Evolutionary conservation across 2,329 filamentous ascomycete genomes (phyloP).

Genomic region (Colletotrichum magnum): DNA sequence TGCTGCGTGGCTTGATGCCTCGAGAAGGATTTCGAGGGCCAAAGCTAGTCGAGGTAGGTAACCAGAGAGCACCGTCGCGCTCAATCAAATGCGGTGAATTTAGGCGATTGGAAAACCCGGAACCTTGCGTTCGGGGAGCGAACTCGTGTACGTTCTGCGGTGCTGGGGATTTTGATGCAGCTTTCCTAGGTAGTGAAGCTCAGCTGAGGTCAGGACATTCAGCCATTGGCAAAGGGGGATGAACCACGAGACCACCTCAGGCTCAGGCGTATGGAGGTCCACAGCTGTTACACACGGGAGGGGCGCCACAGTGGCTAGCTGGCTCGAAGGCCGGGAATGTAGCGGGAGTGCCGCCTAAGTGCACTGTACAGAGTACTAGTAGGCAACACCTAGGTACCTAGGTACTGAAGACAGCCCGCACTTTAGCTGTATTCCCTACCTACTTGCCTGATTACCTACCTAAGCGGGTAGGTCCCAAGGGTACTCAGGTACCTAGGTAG

Average conservation of each 20-base stretch:
- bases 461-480: no score
- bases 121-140: not conserved
- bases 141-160: not conserved
- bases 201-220: slow-evolving; percentile 5
- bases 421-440: no score
- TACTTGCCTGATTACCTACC: no score
- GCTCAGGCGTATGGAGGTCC: not conserved
- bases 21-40: not conserved
- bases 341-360: not conserved
- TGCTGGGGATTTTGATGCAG: slow-evolving; percentile 3
- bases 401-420: no score
- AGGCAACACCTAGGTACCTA: no score
- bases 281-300: slow-evolving; percentile 26
- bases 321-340: not conserved
- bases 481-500: not conserved
- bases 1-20: slow-evolving; percentile 24
- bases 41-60: not conserved
- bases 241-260: slow-evolving; percentile 5
- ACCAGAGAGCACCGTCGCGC: slow-evolving; percentile 6
- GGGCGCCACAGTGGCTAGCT: slow-evolving; percentile 26
- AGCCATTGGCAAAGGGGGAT: slow-evolving; percentile 13
- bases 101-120: not conserved
- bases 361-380: no score
- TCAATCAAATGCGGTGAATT: not conserved
- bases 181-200: not conserved